phyloP scores from a whole-genome alignment of 306 rosid genomes.

The Myrica gale region DNA sequence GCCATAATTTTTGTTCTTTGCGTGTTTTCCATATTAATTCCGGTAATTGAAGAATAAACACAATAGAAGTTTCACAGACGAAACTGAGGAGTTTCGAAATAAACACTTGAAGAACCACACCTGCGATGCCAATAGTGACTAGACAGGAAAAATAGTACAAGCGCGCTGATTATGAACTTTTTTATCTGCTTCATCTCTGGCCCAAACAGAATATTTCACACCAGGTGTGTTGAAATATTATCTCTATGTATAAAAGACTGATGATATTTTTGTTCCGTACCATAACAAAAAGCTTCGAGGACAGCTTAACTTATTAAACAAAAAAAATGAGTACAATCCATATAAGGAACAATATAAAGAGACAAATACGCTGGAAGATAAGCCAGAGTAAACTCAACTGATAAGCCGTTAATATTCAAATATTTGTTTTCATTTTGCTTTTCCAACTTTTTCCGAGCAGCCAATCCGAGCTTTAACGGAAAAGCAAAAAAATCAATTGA shows the following conservation, averaged over 20 bases:
- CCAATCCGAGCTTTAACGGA: neutral
- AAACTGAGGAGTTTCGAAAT: neutral
- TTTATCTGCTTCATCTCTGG: neutral
- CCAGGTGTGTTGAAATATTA: neutral
- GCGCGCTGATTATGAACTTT: neutral
- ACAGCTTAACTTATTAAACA: too few species aligned
- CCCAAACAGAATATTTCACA: neutral
- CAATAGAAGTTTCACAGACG: neutral
- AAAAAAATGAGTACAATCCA: too few species aligned
- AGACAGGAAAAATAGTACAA: neutral
- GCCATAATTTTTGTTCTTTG: neutral
- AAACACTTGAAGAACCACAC: neutral
- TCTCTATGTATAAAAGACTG: neutral
- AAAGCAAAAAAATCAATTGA: neutral
- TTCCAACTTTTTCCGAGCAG: neutral
- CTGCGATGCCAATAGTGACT: neutral
- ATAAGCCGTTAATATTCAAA: neutral
- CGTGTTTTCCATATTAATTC: neutral
- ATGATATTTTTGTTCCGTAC: neutral
- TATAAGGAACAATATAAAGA: too few species aligned
- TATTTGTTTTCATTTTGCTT: neutral
- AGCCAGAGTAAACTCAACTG: neutral
- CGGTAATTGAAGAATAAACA: neutral
- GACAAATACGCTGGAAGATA: neutral
- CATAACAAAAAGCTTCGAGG: too few species aligned